phyloP scores from a whole-genome alignment of 805 yeast genomes.

The Danielozyma ontarioensis region DNA sequence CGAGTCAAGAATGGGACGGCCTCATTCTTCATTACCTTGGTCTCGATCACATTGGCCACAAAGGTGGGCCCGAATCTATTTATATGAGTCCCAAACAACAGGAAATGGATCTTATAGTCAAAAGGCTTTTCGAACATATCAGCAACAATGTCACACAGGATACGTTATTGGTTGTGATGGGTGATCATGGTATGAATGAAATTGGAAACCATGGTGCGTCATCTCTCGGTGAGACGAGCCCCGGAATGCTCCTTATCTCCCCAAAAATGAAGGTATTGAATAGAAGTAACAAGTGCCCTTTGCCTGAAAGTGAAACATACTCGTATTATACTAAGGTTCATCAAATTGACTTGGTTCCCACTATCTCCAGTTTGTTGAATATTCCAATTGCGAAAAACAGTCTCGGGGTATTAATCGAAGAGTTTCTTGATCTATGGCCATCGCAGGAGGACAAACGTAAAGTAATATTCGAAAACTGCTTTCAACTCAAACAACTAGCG shows the following conservation, averaged over 20 bases:
- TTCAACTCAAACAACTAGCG: conserved; percentile 48
- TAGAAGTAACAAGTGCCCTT: conserved; percentile 27
- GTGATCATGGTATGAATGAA: conserved; percentile 97
- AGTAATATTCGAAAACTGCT: conserved; percentile 49
- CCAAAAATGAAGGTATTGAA: conserved; percentile 41
- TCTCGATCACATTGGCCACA: conserved; percentile 95
- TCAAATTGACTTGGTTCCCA: conserved; percentile 73
- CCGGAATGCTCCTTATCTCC: conserved; percentile 71
- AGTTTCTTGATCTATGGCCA: conserved; percentile 51
- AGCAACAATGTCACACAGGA: conserved; percentile 13
- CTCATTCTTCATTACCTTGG: conserved; percentile 89
- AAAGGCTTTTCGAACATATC: conserved; percentile 39
- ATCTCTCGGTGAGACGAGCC: conserved; percentile 83
- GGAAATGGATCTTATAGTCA: conserved; percentile 78
- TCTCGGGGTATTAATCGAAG: conserved; percentile 65
- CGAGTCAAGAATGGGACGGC: conserved; percentile 63
- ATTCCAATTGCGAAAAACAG: conserved; percentile 67
- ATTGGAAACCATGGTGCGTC: conserved; percentile 97
- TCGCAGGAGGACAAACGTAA: conserved; percentile 22
- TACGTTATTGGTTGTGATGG: conserved; percentile 71
- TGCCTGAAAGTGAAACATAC: conserved; percentile 37
- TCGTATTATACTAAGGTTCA: conserved; percentile 49
- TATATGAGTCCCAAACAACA: conserved; percentile 77
- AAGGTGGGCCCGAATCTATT: conserved; percentile 81
- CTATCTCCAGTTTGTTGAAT: conserved; percentile 55